These are phyloP conservation scores for Mariannaea elegans DNA, from an alignment of 2,329 filamentous ascomycete genomes.

Conservation along the genomic window DNA sequence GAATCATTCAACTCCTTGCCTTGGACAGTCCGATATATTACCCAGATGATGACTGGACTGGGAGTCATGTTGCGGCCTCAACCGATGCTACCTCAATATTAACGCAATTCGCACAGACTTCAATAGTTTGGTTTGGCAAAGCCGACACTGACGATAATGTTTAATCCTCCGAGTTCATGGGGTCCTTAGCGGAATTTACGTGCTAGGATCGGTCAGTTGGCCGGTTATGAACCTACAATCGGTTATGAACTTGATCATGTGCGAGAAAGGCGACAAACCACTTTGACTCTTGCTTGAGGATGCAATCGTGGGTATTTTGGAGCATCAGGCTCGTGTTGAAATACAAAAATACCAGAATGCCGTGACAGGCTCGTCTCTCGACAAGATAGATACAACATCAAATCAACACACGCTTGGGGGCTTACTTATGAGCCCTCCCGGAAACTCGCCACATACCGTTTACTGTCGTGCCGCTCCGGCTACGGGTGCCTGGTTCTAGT, in stretches of 20 bases:
- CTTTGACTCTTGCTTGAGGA: not conserved
- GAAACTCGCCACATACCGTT: not conserved
- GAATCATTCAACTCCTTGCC: not conserved
- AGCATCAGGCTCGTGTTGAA: no score
- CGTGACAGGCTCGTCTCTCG: not conserved
- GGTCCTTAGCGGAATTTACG: not conserved
- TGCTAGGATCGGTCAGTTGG: no score
- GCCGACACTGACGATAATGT: not conserved
- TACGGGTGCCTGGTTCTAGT: not conserved
- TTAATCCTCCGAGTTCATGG: conserved; percentile 1
- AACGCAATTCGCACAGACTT: not conserved
- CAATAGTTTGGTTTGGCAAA: not conserved
- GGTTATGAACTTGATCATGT: no score
- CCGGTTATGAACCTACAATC: no score
- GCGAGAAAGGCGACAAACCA: no score
- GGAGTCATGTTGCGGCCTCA: not conserved
- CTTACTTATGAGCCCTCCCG: not conserved
- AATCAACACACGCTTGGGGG: not conserved
- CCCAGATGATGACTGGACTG: not conserved
- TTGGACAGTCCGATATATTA: not conserved
- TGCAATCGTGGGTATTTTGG: not conserved
- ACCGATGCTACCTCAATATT: not conserved
- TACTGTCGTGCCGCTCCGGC: not conserved
- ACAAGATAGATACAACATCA: not conserved
- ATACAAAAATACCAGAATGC: no score